phyloP scores from a whole-genome alignment of 305 asterid genomes.

The Fraxinus floribunda region DNA sequence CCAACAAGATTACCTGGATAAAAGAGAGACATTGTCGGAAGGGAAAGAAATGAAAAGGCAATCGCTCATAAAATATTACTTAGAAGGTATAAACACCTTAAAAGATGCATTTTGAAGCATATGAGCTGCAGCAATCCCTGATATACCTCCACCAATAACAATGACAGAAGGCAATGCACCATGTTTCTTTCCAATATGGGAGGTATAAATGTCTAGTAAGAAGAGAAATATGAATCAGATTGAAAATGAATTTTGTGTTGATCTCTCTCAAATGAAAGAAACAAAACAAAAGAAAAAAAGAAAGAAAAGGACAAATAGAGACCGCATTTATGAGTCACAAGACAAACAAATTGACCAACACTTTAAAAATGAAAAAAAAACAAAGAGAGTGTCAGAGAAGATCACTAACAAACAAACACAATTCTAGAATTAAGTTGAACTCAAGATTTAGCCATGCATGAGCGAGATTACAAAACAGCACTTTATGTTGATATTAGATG shows the following conservation, averaged over 20 bases:
- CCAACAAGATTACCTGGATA: conserved; percentile 77
- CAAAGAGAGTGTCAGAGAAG: neutral
- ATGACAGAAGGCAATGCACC: conserved; percentile 64
- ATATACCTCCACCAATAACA: conserved; percentile 93
- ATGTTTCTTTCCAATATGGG: conserved; percentile 52
- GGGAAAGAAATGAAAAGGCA: neutral
- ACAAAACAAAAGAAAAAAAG: neutral
- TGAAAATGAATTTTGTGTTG: neutral
- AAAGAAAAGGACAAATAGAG: neutral
- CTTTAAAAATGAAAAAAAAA: neutral
- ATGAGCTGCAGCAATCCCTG: conserved; percentile 93
- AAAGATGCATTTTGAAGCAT: conserved; percentile 80
- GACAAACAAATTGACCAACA: neutral
- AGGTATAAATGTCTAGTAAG: conserved; percentile 44
- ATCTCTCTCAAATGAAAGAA: conserved; percentile 6
- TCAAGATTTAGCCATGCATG: neutral
- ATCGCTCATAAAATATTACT: neutral
- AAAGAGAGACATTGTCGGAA: conserved; percentile 4
- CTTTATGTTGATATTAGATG: neutral
- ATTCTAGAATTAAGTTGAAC: neutral
- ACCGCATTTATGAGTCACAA: neutral
- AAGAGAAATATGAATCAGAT: conserved; percentile 19
- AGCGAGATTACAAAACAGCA: neutral
- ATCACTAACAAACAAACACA: neutral
- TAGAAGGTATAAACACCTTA: conserved; percentile 45